phyloP scores from a whole-genome alignment of 768 basidiomycete species.

The Pleurotus tuoliensis region DNA sequence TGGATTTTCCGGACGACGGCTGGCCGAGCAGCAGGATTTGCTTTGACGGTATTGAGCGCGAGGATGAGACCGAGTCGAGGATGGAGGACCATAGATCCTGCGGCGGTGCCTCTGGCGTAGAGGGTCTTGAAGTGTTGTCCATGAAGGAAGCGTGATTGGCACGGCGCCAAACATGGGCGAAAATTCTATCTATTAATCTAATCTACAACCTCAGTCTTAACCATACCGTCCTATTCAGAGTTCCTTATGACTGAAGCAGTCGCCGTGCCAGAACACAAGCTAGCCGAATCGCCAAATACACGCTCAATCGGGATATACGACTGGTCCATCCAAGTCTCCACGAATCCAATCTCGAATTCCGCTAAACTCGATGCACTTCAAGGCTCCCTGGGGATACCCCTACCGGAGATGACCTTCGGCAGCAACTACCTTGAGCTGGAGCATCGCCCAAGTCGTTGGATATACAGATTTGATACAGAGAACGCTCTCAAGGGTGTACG shows the following conservation, averaged over 20 bases:
- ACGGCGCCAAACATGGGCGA: background rate
- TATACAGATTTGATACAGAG: constrained; percentile 60
- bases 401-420: constrained; percentile 98
- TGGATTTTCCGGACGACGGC: constrained; percentile 74
- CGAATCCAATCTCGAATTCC: constrained; percentile 78
- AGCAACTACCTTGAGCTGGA: constrained; percentile 69
- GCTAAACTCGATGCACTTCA: constrained; percentile 69
- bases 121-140: constrained; percentile 49
- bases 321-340: constrained; percentile 70
- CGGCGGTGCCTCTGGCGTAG: constrained; percentile 71
- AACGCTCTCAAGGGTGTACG: constrained; percentile 71
- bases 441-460: constrained; percentile 63
- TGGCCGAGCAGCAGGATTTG: constrained; percentile 84
- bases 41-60: constrained; percentile 80
- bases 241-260: constrained; percentile 28
- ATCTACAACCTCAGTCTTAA: background rate
- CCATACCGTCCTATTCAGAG: background rate
- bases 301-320: constrained; percentile 62
- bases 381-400: constrained; percentile 61
- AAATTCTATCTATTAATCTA: background rate
- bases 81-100: constrained; percentile 93
- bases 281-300: constrained; percentile 66
- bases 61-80: constrained; percentile 79
- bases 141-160: constrained; percentile 15
- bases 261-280: constrained; percentile 56